Base-by-base conservation (phyloP, 1,284 basidiomycete species). In the Cystobasidium slooffiae region DNA sequence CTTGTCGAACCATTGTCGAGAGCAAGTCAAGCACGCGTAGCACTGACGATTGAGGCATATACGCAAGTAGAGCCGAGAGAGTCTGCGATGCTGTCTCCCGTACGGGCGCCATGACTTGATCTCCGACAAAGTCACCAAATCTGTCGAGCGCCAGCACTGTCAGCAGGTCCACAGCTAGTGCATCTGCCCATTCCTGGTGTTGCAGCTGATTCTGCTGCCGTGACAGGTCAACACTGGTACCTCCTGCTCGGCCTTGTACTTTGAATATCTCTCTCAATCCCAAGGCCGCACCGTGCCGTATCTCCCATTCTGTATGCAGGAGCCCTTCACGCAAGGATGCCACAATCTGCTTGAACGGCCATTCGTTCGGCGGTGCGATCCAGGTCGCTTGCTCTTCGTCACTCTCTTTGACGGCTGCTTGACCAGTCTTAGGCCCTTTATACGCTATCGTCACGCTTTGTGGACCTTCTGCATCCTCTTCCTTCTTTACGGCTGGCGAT, bases 41-140 rank as follows among this genome's bases (percentile, higher is more conserved):
- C 47, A 95, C 88, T 6, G 90, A 92, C 49, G 87, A 86, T 56
- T 74, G 64, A 24, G 90, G 90, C 89, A 98, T 93, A 83, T 92
- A 90, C 46, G 94, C 85, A 46, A 98, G 87, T 14, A 97, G 86
- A 10, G 94, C 90, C 5, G 94, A 96, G 0, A 99, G 86, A 0
- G 95, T 94, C 82, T 99, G 97, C 20, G 93, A 93, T 0, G 94
- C 94, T 0, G 93, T 97, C 82, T 99, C 97, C 61, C 97, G 89
- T 1, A 99, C 96, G 37, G 97, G 97, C 6, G 96, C 96, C 20
- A 99, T 89, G 61, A 98, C 93, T 88, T 93, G 94, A 81, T 99
- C 97, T 7, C 94, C 93, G 53, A 98, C 90, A 81, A 97, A 99
- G 84, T 99, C 97, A 8, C 95, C 94, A 78, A 99, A 97, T 16